Base-by-base conservation (phyloP, 768 basidiomycete genomes). In the Boletus patriciae region DNA sequence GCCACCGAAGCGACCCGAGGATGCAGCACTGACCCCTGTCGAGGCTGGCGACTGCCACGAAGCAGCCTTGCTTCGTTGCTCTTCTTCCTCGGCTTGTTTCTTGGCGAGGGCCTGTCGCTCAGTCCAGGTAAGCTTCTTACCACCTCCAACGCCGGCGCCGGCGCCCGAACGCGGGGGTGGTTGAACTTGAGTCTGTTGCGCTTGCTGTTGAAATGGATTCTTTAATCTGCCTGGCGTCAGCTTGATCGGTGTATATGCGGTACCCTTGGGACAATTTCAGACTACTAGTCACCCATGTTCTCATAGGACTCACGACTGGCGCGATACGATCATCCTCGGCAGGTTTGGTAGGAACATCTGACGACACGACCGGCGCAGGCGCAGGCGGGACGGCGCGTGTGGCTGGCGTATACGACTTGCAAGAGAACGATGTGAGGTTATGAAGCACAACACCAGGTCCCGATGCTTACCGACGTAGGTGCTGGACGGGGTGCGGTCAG, bases 91-190 rank as follows among this genome's bases (percentile, higher is more conserved):
- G 16, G 80, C 77, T 63, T 92, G 90, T 67, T 88, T 87, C 78
- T 94, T 95, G 1, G 93, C 88, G n/a, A 87, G 75, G 0, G 91
- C 94, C 68, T 98, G 95, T 21, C 95, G 80, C 70, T 98, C 90
- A 55, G 83, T 89, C 96, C 96, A 98, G 0, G 95, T 96, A 59
- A 96, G 71, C 71, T 93, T 95, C 77, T 91, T 91, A 1, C 77
- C 55, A 1, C 79, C 83, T 21, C 75, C 75, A 4, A 58, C 40
- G 19, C 48, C 12, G 9, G 55, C 18, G 34, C 45, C 52, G 23
- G 50, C 25, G 27, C 66, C 12, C 62, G 59, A 27, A 68, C 59
- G 54, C 55, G 60, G 9, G 65, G 61, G n/a, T 64, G 63, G 73
- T 57, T n/a, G 74, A n/a, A 18, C 71, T 12, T 62, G 57, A n/a